phyloP scores from a whole-genome alignment of 228 moss, liverwort and hornwort genomes.

The Sphagnum magellanicum region DNA sequence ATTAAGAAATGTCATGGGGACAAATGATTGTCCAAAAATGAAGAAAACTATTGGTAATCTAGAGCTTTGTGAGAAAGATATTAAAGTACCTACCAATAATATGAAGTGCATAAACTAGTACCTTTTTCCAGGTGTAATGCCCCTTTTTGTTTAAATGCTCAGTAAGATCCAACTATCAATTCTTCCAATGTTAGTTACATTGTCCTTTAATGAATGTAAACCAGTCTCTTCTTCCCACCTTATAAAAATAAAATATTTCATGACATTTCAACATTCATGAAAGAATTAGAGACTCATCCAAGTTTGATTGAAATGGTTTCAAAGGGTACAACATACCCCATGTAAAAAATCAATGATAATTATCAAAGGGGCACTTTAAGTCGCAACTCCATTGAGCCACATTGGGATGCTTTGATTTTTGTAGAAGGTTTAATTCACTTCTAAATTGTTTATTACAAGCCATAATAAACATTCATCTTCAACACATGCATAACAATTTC shows the following conservation, averaged over 20 bases:
- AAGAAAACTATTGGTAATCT: neutral
- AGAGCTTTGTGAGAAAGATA: neutral
- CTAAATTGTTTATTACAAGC: constrained; percentile 57
- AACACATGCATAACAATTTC: too few species aligned
- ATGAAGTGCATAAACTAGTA: constrained; percentile 65
- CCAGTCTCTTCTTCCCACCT: too few species aligned
- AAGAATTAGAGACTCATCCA: too few species aligned
- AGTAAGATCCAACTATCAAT: constrained; percentile 42
- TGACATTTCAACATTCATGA: too few species aligned
- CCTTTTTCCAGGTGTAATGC: constrained; percentile 55
- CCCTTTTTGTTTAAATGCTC: constrained; percentile 32
- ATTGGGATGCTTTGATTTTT: constrained; percentile 84
- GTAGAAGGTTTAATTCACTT: constrained; percentile 71
- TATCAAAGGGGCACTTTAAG: constrained; percentile 89
- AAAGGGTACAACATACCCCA: constrained; percentile 14
- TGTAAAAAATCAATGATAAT: constrained; percentile 73
- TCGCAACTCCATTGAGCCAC: constrained; percentile 91
- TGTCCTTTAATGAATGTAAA: too few species aligned
- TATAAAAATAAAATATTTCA: too few species aligned
- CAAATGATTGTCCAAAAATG: neutral
- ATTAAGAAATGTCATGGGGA: neutral
- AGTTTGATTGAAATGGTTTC: too few species aligned
- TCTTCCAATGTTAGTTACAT: too few species aligned
- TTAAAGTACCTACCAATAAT: constrained; percentile 55
- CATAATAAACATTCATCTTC: too few species aligned